Evolutionary conservation across 169 alveolate genomes (phyloP).

Genomic region (Cryptosporidium xiaoi): DNA sequence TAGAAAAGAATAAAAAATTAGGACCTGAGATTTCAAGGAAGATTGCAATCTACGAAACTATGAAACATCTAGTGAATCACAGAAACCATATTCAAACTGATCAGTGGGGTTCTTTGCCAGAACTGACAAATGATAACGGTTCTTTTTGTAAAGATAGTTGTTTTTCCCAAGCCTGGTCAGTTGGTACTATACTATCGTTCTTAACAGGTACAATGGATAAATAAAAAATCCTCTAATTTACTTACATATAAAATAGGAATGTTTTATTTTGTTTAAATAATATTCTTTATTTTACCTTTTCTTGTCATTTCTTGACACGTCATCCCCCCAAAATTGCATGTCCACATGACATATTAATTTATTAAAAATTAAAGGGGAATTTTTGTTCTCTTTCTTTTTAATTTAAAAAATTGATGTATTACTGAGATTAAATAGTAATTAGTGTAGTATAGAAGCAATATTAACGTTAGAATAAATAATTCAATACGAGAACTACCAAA

Average conservation of each 20-base stretch:
- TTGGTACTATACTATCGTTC: slow-evolving; percentile 75
- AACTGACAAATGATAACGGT: slow-evolving; percentile 90
- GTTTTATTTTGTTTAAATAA: no score
- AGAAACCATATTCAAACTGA: slow-evolving; percentile 78
- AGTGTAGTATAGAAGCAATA: no score
- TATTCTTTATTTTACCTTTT: background rate
- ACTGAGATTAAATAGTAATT: no score
- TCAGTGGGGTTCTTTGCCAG: slow-evolving; percentile 92
- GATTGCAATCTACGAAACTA: slow-evolving; percentile 72
- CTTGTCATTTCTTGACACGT: background rate
- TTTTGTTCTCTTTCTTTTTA: no score
- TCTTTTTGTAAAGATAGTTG: slow-evolving; percentile 86
- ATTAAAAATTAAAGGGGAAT: no score
- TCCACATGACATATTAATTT: no score
- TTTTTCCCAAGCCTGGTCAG: slow-evolving; percentile 88
- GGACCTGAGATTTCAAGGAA: slow-evolving; percentile 70
- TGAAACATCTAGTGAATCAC: slow-evolving; percentile 81
- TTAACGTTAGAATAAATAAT: no score
- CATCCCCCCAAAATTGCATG: no score
- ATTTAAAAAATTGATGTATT: no score
- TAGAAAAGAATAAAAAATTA: slow-evolving; percentile 30
- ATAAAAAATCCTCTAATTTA: background rate
- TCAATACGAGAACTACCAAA: background rate
- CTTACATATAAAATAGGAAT: background rate
- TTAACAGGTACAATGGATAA: slow-evolving; percentile 23